phyloP scores from a whole-genome alignment of 2,329 filamentous ascomycete genomes.

The Magnaporthiopsis poae region DNA sequence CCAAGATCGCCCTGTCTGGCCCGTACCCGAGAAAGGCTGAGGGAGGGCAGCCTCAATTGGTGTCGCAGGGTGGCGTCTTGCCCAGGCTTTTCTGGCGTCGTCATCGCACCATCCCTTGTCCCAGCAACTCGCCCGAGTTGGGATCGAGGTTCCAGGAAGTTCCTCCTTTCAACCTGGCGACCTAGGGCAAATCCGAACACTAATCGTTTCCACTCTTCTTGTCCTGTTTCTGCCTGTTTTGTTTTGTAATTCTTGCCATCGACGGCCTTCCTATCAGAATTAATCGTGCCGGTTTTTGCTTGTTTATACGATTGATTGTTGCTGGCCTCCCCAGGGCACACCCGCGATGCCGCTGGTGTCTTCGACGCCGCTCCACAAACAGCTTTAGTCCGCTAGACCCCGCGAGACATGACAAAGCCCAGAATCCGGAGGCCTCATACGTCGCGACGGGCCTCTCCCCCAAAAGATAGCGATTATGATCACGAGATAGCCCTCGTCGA shows the following conservation, averaged over 20 bases:
- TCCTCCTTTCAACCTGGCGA: neutral
- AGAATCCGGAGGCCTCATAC: slow-evolving; percentile 28
- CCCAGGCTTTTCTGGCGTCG: neutral
- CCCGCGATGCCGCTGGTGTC: neutral
- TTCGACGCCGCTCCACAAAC: neutral
- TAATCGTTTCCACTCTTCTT: neutral
- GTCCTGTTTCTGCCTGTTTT: neutral
- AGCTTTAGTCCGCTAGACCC: neutral
- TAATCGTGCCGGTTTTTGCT: neutral
- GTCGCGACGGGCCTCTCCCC: slow-evolving; percentile 44
- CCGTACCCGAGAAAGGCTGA: neutral
- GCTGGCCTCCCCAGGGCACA: neutral
- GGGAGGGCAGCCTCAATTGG: neutral
- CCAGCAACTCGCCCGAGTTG: neutral
- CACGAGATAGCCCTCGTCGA: slow-evolving; percentile 64
- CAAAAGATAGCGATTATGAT: slow-evolving; percentile 55
- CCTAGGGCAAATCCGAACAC: neutral
- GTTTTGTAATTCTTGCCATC: neutral
- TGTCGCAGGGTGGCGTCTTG: neutral
- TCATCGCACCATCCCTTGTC: neutral
- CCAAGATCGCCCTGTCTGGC: neutral
- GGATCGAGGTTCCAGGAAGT: neutral
- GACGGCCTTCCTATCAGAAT: neutral
- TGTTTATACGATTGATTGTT: neutral
- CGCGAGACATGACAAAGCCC: slow-evolving; percentile 24